phyloP scores from a whole-genome alignment of 352 stramenopile species.

The Phytophthora brassicae region DNA sequence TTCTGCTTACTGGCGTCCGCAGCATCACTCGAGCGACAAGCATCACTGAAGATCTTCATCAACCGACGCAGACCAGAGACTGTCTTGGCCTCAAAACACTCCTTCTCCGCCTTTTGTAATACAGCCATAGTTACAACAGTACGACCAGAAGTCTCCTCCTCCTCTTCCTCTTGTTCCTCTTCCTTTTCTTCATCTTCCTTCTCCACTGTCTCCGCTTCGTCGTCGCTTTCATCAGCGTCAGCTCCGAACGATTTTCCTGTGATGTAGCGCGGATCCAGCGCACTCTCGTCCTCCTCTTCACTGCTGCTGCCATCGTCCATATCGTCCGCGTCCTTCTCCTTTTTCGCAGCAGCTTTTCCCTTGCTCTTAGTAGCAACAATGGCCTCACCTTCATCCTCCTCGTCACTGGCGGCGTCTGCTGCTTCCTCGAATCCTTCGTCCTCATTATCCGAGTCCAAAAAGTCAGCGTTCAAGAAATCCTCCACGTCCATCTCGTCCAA shows the following conservation, averaged over 20 bases:
- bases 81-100: constrained; percentile 88
- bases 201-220: constrained; percentile 23
- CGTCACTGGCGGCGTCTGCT: constrained; percentile 26
- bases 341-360: constrained; percentile 15
- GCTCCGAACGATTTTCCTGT: constrained; percentile 35
- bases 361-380: constrained; percentile 3
- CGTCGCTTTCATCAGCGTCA: constrained; percentile 37
- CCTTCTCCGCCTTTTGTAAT: constrained; percentile 82
- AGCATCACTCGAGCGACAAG: constrained; percentile 91
- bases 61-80: constrained; percentile 89
- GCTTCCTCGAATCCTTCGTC: constrained; percentile 28
- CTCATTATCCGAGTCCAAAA: constrained; percentile 73
- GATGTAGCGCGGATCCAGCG: constrained; percentile 81
- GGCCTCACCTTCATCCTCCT: constrained; percentile 29
- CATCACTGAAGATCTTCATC: constrained; percentile 94
- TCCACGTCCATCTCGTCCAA: constrained; percentile 89
- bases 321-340: constrained; percentile 48
- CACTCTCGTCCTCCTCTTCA: constrained; percentile 83
- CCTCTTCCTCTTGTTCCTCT: constrained; percentile 24
- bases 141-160: constrained; percentile 39
- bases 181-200: constrained; percentile 18
- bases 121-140: constrained; percentile 78
- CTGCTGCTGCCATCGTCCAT: constrained; percentile 62
- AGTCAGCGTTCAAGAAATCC: constrained; percentile 83
- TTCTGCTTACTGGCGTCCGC: constrained; percentile 64